Evolutionary conservation across 2,329 filamentous ascomycete genomes (phyloP).

Genomic region (Aspergillus cejpii): DNA sequence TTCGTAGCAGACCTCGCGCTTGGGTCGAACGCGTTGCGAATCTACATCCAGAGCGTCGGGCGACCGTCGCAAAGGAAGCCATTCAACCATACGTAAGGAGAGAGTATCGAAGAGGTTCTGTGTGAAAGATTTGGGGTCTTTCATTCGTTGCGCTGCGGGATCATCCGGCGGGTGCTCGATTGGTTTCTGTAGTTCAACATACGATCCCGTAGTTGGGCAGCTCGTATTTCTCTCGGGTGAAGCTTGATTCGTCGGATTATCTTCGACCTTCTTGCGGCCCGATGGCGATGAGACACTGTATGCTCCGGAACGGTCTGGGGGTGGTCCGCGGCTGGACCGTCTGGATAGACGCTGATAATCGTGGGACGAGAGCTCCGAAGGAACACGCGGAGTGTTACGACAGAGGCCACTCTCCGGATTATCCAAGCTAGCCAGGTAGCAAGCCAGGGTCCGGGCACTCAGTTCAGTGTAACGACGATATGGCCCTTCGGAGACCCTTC

Average conservation of each 20-base stretch:
- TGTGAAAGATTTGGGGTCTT: constrained; percentile 56
- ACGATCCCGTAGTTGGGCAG: background rate
- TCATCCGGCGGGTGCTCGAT: constrained; percentile 13
- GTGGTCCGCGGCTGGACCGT: constrained; percentile 29
- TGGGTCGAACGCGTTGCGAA: constrained; percentile 8
- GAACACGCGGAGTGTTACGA: constrained; percentile 36
- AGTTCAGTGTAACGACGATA: constrained; percentile 72
- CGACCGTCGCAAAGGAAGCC: constrained; percentile 39
- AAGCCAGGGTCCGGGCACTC: constrained; percentile 73
- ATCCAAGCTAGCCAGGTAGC: constrained; percentile 72
- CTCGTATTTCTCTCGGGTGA: background rate
- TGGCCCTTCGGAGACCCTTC: constrained; percentile 60
- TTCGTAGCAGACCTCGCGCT: constrained; percentile 7
- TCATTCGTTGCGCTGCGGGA: constrained; percentile 30
- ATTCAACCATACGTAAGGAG: constrained; percentile 42
- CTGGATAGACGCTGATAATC: constrained; percentile 25
- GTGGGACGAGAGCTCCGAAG: constrained; percentile 23
- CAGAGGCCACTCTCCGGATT: constrained; percentile 68
- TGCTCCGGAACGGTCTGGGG: constrained; percentile 6
- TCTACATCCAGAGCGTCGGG: constrained; percentile 18
- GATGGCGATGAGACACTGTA: constrained; percentile 1
- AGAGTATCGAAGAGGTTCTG: constrained; percentile 51
- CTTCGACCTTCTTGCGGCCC: background rate
- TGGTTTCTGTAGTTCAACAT: constrained; percentile 6
- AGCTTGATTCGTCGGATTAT: background rate